Base-by-base conservation (phyloP, 2,329 filamentous ascomycete genomes). In the Pyricularia sp. region DNA sequence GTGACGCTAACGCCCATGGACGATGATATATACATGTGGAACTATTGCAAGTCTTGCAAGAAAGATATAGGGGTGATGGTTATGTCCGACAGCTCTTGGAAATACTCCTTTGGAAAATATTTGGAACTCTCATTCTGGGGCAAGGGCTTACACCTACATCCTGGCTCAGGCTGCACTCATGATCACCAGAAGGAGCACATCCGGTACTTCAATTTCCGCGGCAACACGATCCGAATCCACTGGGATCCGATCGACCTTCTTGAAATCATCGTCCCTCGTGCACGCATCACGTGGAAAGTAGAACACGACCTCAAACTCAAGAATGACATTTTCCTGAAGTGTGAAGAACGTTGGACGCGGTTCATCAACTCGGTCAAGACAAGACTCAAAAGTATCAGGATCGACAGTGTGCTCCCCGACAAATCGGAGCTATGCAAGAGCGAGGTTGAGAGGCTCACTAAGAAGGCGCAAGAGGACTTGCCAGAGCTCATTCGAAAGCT, bases 41-140 rank as follows among this genome's bases (percentile, higher is more conserved):
- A 93, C 72, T 93, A 91, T 73, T 99, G 95, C 81, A 95, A 97
- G 74, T 85, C 92, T 33, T 99, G 96, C 78, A 90, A 92, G 68
- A 92, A 92, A 72, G 94, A 98, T 76, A 97, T 94, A 0, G 92
- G 93, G 58, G 89, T 94, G 65, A 91, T 92, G 72, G 89, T 90
- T 36, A 97, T 99, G 93, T 97, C 94, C 0, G 89, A 93, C 69
- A 93, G 89, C 74, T 96, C 94, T 0, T 99, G 93, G 92, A 97
- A 96, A 77, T 99, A 99, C 77, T 99, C 95, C 0, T 97, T 99
- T 75, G 95, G 93, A 12, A 99, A 99, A 78, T 99, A 98, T 75
- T 84, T 99, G n/a, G 95, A 99, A 79, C 83, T 99, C 23, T 93
- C 94, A 2, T 98, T 98, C 78, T 99, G 94, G 94, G 94, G 94